Evolutionary conservation across 805 yeast genomes (phyloP).

Genomic region (Saturnispora diversa): DNA sequence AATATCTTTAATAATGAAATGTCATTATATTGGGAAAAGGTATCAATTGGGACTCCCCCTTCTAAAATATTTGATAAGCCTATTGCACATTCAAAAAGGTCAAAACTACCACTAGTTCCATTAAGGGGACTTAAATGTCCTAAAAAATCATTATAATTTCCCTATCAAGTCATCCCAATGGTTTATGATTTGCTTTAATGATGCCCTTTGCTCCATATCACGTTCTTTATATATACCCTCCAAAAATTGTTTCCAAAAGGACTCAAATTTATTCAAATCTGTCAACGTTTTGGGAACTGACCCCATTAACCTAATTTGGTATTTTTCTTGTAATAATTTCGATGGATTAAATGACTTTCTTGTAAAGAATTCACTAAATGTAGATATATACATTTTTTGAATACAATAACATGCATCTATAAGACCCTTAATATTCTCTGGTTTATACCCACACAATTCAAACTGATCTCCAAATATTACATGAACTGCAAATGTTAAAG

Average conservation of each 20-base stretch:
- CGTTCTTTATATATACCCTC: slow-evolving; percentile 35
- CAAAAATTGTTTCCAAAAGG: slow-evolving; percentile 46
- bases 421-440: slow-evolving; percentile 30
- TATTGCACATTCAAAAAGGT: neutral
- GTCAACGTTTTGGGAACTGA: slow-evolving; percentile 24
- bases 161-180: slow-evolving; percentile 16
- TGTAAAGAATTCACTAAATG: slow-evolving; percentile 44
- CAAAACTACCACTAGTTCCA: neutral
- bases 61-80: no score
- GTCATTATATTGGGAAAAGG: slow-evolving; percentile 1
- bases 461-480: slow-evolving; percentile 51
- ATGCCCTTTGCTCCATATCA: slow-evolving; percentile 24
- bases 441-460: slow-evolving; percentile 42
- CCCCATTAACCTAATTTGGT: slow-evolving; percentile 13
- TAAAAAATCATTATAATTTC: neutral
- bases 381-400: slow-evolving; percentile 45
- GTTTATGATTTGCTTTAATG: slow-evolving; percentile 22
- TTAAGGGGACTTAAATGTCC: neutral
- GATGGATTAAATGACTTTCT: slow-evolving; percentile 17
- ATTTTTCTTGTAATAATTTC: slow-evolving; percentile 18
- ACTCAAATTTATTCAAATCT: slow-evolving; percentile 34
- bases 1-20: slow-evolving; percentile 1
- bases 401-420: slow-evolving; percentile 37
- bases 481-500: slow-evolving; percentile 45
- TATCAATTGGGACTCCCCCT: no score